Evolutionary conservation across 805 yeast species (phyloP).

Genomic region (Candida yuanshanica): DNA sequence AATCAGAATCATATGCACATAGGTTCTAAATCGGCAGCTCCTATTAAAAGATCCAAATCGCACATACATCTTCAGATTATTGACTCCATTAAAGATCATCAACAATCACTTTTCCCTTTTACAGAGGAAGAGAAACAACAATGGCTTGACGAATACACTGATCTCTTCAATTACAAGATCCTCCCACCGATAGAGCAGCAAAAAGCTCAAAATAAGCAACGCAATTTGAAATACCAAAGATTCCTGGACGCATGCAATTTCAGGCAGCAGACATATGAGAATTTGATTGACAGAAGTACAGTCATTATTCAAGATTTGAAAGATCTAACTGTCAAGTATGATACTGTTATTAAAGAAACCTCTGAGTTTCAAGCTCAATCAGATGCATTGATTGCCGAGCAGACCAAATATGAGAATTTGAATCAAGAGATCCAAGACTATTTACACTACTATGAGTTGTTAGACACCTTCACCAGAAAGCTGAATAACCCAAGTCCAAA

Average conservation of each 20-base stretch:
- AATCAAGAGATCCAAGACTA: conserved; percentile 40
- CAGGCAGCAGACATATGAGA: conserved; percentile 25
- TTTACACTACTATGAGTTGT: conserved; percentile 57
- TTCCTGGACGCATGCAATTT: conserved; percentile 28
- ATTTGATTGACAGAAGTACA: conserved; percentile 42
- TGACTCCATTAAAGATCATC: background rate
- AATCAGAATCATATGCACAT: conserved; percentile 5
- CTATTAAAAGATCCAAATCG: conserved; percentile 14
- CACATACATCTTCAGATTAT: conserved; percentile 5
- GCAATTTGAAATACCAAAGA: conserved; percentile 24
- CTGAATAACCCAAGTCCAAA: conserved; percentile 68
- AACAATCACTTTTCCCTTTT: conserved; percentile 16
- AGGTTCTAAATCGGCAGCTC: background rate
- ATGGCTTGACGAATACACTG: conserved; percentile 31
- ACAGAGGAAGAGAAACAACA: conserved; percentile 30
- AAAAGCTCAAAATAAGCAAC: conserved; percentile 31
- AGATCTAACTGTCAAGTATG: conserved; percentile 44
- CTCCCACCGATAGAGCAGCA: conserved; percentile 37
- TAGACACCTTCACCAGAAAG: conserved; percentile 63
- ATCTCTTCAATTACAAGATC: conserved; percentile 37
- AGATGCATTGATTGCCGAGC: conserved; percentile 41
- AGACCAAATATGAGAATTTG: conserved; percentile 36
- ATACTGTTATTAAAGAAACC: conserved; percentile 57
- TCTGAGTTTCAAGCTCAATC: conserved; percentile 56
- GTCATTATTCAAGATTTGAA: conserved; percentile 40